Conservation (phyloP, 2,329 filamentous ascomycete genomes). For the Rutstroemia sp. region DNA sequence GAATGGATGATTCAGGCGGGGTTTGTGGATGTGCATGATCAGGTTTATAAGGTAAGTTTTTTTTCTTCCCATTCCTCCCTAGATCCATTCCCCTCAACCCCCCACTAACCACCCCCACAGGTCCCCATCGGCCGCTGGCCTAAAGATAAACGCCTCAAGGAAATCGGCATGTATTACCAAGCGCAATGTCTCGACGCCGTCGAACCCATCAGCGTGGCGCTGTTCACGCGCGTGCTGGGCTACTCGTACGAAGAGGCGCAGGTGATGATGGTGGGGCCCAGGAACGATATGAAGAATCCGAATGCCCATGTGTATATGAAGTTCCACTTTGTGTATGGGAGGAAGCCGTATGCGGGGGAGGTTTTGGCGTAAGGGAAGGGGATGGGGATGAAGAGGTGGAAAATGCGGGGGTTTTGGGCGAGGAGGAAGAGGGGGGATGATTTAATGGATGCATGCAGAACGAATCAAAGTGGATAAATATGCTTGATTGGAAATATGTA, state of each 20-base stretch:
- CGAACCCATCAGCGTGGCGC: slow-evolving; percentile 6
- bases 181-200: slow-evolving; percentile 7
- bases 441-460: background rate
- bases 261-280: slow-evolving; percentile 39
- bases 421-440: too few relatives aligned
- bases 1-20: slow-evolving; percentile 41
- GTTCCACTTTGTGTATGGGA: slow-evolving; percentile 39
- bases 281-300: slow-evolving; percentile 38
- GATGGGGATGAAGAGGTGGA: background rate
- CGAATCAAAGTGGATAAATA: too few relatives aligned
- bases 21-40: slow-evolving; percentile 39
- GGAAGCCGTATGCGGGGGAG: background rate
- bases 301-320: slow-evolving; percentile 43
- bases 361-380: background rate
- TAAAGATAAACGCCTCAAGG: slow-evolving; percentile 23
- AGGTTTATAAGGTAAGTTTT: slow-evolving; percentile 2
- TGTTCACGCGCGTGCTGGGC: slow-evolving; percentile 40
- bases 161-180: slow-evolving; percentile 10
- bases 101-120: slow-evolving; percentile 29
- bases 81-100: background rate
- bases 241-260: slow-evolving; percentile 42
- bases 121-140: slow-evolving; percentile 48
- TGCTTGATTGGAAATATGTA: too few relatives aligned
- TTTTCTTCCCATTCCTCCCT: background rate
- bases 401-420: background rate